Evolutionary conservation across 2,329 filamentous ascomycete species (phyloP).

Genomic region (Xylaria sp.): DNA sequence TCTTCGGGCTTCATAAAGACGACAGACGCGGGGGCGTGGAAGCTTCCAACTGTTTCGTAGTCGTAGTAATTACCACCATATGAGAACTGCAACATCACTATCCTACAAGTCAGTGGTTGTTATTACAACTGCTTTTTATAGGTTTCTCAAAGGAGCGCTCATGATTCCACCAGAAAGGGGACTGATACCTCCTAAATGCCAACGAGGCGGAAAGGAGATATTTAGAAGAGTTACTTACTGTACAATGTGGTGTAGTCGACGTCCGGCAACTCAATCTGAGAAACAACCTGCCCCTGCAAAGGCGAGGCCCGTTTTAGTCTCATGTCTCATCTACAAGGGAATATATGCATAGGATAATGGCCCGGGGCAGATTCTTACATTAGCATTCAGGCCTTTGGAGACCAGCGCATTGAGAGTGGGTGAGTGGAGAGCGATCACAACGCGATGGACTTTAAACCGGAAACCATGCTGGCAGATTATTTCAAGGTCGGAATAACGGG

Average conservation of each 20-base stretch:
- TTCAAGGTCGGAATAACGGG: slow-evolving; percentile 12
- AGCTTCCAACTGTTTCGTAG: slow-evolving; percentile 18
- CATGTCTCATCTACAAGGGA: neutral
- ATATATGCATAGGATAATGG: neutral
- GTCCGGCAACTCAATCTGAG: slow-evolving; percentile 19
- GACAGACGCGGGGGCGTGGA: slow-evolving; percentile 22
- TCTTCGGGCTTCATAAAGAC: slow-evolving; percentile 19
- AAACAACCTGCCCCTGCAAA: slow-evolving; percentile 15
- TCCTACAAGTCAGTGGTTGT: neutral
- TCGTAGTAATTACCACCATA: slow-evolving; percentile 31
- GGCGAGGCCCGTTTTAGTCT: slow-evolving; percentile 9
- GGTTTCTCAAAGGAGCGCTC: neutral
- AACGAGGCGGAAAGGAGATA: neutral
- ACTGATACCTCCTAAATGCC: neutral
- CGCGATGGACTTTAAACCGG: slow-evolving; percentile 14
- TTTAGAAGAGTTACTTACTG: neutral
- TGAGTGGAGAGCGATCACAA: slow-evolving; percentile 14
- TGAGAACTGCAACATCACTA: slow-evolving; percentile 26
- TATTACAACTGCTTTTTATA: neutral
- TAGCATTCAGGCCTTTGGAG: neutral
- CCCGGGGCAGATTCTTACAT: neutral
- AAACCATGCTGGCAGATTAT: slow-evolving; percentile 15
- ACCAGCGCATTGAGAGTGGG: slow-evolving; percentile 15
- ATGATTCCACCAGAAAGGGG: neutral
- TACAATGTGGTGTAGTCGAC: slow-evolving; percentile 44